Evolutionary conservation across 768 basidiomycete genomes (phyloP).

Genomic region (Leccinum sublutescens): DNA sequence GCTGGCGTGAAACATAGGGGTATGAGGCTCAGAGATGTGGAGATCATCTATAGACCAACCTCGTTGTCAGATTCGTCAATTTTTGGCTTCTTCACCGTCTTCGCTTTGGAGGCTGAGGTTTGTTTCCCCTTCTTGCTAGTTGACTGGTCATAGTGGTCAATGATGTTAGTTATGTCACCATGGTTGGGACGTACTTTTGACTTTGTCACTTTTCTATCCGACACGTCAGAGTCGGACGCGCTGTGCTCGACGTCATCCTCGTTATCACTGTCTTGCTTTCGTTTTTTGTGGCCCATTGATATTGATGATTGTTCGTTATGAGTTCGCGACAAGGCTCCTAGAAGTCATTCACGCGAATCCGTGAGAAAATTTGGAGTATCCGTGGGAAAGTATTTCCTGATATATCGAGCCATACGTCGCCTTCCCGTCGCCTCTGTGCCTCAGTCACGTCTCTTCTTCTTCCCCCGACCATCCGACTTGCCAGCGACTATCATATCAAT

Average conservation of each 20-base stretch:
- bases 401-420: slow-evolving; percentile 31
- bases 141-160: not conserved
- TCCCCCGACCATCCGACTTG: slow-evolving; percentile 9
- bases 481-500: not conserved
- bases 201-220: slow-evolving; percentile 1
- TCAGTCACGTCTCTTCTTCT: slow-evolving; percentile 8
- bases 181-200: slow-evolving; percentile 13
- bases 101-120: slow-evolving; percentile 10
- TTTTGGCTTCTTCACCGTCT: slow-evolving; percentile 40
- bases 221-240: slow-evolving; percentile 20
- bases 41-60: slow-evolving; percentile 5
- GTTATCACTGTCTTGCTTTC: slow-evolving; percentile 17
- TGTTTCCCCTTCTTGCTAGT: slow-evolving; percentile 5
- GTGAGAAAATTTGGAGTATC: slow-evolving; percentile 3
- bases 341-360: not conserved
- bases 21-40: not conserved
- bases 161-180: not conserved
- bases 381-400: slow-evolving; percentile 32
- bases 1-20: slow-evolving; percentile 21
- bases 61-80: slow-evolving; percentile 6
- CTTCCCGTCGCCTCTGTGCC: slow-evolving; percentile 1
- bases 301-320: not conserved
- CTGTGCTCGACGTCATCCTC: slow-evolving; percentile 10
- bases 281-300: slow-evolving; percentile 18
- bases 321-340: not conserved